Evolutionary conservation across 352 stramenopile species (phyloP), one percentile per base, ranked within the genome.

Genomic region (Salisapilia sapeloensis): DNA sequence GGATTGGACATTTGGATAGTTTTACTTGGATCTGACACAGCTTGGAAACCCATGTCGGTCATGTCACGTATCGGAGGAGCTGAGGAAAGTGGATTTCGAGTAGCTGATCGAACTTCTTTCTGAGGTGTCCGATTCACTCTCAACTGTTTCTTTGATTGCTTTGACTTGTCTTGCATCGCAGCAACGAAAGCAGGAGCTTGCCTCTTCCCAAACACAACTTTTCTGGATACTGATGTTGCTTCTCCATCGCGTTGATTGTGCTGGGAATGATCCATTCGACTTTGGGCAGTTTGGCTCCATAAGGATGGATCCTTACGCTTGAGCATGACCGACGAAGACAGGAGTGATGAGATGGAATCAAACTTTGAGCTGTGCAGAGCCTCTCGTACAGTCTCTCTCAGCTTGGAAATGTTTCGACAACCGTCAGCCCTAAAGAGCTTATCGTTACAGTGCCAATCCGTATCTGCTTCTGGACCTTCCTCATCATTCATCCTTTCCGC

Each of bases 351-450:
- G 14, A 94, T 67, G 1, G 78, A 93, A 51, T 95, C 82, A 41
- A 93, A 95, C 46, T 87, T 86, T 16, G 74, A 90, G 3, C 86
- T 59, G 19, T 78, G 65, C 4, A 94, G 54, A 2, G 75, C 71
- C 4, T 59, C 52, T 7, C 65, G 61, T 22, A 92, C 84, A 13
- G 69, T 90, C 36, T 91, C 72, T 7, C 82, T 60, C 16, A 94
- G 53, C 26, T 74, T 82, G 36, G 62, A 82, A n/a, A n/a, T n/a
- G 52, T 90, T 91, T 34, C 63, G 76, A 24, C 67, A 75, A 16
- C 82, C 82, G 35, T 94, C 79, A 0, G 82, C 69, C 6, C 87
- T 64, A 34, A 94, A 94, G 14, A 94, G 56, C 6, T 74, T 56
- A 33, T 78, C 51, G 38, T 86, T 74, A 24, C 61, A 41, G 29